These are phyloP conservation scores for Botrytis aclada DNA, from an alignment of 2,329 filamentous ascomycete species.

Conservation along the genomic window DNA sequence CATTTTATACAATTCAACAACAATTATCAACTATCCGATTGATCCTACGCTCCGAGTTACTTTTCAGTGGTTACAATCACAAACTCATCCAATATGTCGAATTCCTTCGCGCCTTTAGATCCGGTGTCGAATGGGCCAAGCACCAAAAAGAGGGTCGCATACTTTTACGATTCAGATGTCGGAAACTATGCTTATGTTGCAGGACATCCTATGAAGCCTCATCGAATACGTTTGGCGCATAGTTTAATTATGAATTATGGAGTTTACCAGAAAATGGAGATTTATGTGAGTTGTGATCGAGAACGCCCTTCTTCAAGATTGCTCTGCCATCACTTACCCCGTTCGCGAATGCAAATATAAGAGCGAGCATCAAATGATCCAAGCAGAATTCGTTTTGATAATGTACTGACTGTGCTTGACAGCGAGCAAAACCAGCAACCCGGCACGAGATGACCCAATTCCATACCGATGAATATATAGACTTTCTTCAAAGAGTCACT, in stretches of 20 bases:
- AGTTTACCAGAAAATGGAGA: constrained; percentile 93
- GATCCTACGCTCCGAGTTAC: neutral
- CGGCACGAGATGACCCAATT: constrained; percentile 90
- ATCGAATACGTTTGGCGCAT: constrained; percentile 90
- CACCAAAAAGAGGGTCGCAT: constrained; percentile 80
- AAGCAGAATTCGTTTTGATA: neutral
- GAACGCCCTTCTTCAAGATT: neutral
- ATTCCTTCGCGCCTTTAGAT: constrained; percentile 52
- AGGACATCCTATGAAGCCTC: constrained; percentile 98
- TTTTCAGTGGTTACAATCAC: neutral
- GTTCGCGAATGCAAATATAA: neutral
- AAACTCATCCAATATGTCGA: constrained; percentile 28
- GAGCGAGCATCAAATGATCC: neutral
- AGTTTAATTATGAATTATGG: constrained; percentile 96
- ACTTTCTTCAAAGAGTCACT: constrained; percentile 91
- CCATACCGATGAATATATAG: constrained; percentile 92
- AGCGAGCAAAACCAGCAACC: constrained; percentile 83
- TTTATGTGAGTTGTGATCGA: constrained; percentile 65
- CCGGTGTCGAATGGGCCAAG: constrained; percentile 44
- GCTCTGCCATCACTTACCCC: neutral
- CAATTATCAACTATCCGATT: neutral
- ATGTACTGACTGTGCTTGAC: constrained; percentile 23
- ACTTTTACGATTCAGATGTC: constrained; percentile 98
- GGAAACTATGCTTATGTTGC: constrained; percentile 97
- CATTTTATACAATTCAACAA: neutral